Base-by-base conservation (phyloP, 495 filamentous ascomycete genomes). In the Aspergillus funiculosus region DNA sequence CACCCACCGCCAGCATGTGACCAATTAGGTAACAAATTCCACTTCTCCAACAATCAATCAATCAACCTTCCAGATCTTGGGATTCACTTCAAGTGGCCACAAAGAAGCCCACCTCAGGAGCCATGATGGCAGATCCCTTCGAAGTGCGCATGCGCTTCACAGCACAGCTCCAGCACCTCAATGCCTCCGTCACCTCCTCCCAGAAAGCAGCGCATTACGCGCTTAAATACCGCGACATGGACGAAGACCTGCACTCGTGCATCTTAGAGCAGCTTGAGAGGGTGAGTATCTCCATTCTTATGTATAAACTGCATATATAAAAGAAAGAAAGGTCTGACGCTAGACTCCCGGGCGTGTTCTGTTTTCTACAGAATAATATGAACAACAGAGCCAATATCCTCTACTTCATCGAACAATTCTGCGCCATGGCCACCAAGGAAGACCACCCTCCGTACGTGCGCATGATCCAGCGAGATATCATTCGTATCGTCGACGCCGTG, bases 101-200 rank as follows among this genome's bases (percentile, higher is more conserved):
- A 26, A 3, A 39, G 14, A 36, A 13, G 34, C 28, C 5, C 10
- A 17, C 4, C 24, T 28, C 36, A 7, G 35, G 44, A 63, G 47
- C 28, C 21, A 71, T 64, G 31, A 92, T 94, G 86, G 83, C 81
- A 36, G 92, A 99, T 69, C 92, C 92, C 0, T 99, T 99, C 69
- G 91, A 97, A 72, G 90, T 95, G 45, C 90, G 92, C 56, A 88
- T 99, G 79, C 87, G 89, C 59, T 99, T 99, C 68, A 95, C 89
- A 9, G 75, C 73, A 36, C 86, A 87, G 53, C 79, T 99, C 4
- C 83, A 89, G 39, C 82, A 89, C 56, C 79, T 99, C 19, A 94
- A 87, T 54, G 94, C 94, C 8, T 88, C 86, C 5, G 80, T 89
- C 28, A 86, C 84, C 6, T 89, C 89, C 1, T 83, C 87, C 6